phyloP scores from a whole-genome alignment of 257 asterid genomes.

The Penstemon davidsonii region DNA sequence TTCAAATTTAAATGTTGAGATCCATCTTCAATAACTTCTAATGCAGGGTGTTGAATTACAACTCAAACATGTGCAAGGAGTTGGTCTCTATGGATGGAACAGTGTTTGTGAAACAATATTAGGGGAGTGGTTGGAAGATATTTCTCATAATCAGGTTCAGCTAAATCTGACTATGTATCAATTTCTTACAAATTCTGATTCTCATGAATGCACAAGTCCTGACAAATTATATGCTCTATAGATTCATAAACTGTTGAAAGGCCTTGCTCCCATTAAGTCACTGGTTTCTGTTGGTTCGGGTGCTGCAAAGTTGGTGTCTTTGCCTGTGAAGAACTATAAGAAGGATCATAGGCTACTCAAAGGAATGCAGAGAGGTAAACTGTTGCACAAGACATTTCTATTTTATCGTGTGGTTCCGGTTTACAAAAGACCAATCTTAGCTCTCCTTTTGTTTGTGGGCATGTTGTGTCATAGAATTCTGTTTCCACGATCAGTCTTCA shows the following conservation, averaged over 20 bases:
- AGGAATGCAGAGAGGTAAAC: constrained; percentile 97
- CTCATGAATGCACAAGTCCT: constrained; percentile 26
- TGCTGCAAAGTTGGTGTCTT: constrained; percentile 88
- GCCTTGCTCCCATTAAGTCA: constrained; percentile 95
- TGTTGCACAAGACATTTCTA: constrained; percentile 10
- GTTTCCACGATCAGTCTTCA: neutral
- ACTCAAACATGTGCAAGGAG: constrained; percentile 85
- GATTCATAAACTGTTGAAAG: constrained; percentile 89
- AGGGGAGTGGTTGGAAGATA: constrained; percentile 98
- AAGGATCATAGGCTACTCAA: constrained; percentile 81
- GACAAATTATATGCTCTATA: constrained; percentile 31
- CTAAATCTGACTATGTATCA: constrained; percentile 17
- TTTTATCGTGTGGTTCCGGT: constrained; percentile 21
- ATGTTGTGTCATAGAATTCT: neutral
- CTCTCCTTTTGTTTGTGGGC: constrained; percentile 13
- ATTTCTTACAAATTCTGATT: constrained; percentile 30
- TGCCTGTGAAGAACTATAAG: constrained; percentile 82
- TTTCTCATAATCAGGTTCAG: constrained; percentile 91
- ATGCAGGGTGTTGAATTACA: constrained; percentile 88
- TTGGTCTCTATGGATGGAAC: constrained; percentile 90
- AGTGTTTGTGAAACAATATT: constrained; percentile 70
- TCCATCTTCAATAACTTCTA: constrained; percentile 28
- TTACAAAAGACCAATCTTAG: constrained; percentile 9
- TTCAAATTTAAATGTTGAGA: constrained; percentile 21
- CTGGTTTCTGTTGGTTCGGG: constrained; percentile 96